Conservation (phyloP, 495 filamentous ascomycete genomes). For the Staphylotrichum tortipilum region DNA sequence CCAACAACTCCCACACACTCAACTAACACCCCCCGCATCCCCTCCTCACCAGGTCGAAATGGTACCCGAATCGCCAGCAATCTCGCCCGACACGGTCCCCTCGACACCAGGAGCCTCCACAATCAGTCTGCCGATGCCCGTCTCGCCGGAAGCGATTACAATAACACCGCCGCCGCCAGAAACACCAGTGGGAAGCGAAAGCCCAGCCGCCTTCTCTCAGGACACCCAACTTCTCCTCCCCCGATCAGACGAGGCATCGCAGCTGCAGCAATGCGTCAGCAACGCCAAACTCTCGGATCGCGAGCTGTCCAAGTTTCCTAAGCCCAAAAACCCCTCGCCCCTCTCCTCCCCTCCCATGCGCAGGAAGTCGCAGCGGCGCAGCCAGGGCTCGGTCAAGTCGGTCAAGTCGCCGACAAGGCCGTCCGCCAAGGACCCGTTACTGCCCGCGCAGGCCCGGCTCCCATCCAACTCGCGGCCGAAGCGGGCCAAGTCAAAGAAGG, state of each 20-base stretch:
- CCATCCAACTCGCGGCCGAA: conserved; percentile 24
- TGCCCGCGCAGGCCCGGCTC: conserved; percentile 16
- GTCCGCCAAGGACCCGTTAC: conserved; percentile 11
- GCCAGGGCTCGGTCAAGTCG: conserved; percentile 17
- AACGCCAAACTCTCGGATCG: conserved; percentile 22
- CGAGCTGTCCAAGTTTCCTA: conserved; percentile 10
- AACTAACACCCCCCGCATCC: conserved; percentile 13
- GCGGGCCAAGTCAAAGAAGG: conserved; percentile 36
- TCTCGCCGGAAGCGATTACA: background rate
- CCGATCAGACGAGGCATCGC: conserved; percentile 39
- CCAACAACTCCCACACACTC: too few relatives aligned
- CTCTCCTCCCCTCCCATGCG: conserved; percentile 8
- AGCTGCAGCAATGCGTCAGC: conserved; percentile 25
- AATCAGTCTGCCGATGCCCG: background rate
- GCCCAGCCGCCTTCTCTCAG: conserved; percentile 9
- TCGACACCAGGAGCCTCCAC: background rate
- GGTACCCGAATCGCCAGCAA: background rate
- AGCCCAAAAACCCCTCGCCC: conserved; percentile 3
- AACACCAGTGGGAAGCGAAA: background rate
- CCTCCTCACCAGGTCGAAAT: conserved; percentile 9
- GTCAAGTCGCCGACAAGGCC: conserved; percentile 20
- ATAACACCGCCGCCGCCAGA: background rate
- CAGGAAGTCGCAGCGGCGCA: conserved; percentile 22
- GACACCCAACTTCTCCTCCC: conserved; percentile 37
- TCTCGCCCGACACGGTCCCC: background rate